A percentile compares a stretch with the other conserved stretches of the same genome.
Conservation (phyloP, 2,329 filamentous ascomycete species). For the Aspergillus novofumigatus region DNA sequence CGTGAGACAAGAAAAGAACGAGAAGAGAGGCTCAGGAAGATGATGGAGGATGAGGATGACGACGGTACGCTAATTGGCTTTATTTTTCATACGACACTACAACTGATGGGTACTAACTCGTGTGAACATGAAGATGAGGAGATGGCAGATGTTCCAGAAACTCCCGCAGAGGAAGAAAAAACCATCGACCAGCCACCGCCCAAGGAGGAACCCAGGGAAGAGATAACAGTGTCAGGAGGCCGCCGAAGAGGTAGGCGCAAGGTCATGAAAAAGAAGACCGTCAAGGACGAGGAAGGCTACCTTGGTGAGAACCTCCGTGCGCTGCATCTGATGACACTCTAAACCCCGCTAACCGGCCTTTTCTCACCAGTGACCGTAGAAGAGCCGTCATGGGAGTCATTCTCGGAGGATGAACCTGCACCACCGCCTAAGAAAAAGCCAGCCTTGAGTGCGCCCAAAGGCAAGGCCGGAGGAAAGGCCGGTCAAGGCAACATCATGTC, state of each 20-base stretch:
- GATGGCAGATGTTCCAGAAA: conserved; percentile 53
- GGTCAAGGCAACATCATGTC: conserved; percentile 76
- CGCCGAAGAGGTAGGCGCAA: conserved; percentile 71
- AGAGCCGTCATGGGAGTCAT: conserved; percentile 83
- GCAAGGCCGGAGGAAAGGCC: conserved; percentile 56
- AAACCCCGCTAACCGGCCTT: conserved; percentile 6
- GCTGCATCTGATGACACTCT: background rate
- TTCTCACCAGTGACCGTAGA: conserved; percentile 69
- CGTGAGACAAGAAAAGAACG: conserved; percentile 56
- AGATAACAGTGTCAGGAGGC: conserved; percentile 56
- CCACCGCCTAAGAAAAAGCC: conserved; percentile 47
- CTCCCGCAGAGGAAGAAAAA: conserved; percentile 32
- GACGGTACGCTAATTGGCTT: conserved; percentile 28
- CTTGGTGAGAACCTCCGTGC: conserved; percentile 57
- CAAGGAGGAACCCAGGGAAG: conserved; percentile 45
- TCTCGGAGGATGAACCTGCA: conserved; percentile 78
- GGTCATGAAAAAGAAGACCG: conserved; percentile 82
- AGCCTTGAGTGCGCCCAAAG: conserved; percentile 42
- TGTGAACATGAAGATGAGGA: conserved; percentile 46
- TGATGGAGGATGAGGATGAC: conserved; percentile 72
- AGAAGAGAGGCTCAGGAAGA: conserved; percentile 62
- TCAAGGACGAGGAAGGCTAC: conserved; percentile 85
- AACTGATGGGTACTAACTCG: conserved; percentile 19
- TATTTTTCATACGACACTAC: conserved; percentile 28
- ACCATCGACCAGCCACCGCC: conserved; percentile 33